Percentiles rank a stretch among this genome's conserved stretches.
Evolutionary conservation across 163 green algal genomes (phyloP).

Genomic region (Prototheca cutis): DNA sequence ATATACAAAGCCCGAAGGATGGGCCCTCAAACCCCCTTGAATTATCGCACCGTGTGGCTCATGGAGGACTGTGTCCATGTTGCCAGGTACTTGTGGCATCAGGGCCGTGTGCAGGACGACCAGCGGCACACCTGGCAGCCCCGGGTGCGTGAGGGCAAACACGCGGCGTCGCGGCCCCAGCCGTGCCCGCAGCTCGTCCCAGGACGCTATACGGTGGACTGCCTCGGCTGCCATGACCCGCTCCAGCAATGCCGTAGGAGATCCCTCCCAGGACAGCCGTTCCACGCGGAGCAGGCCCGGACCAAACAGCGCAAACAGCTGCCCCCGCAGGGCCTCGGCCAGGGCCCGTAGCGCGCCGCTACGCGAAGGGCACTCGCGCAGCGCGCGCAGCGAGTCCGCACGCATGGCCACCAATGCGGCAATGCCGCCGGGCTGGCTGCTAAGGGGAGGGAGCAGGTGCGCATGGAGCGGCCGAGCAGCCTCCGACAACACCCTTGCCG

Average conservation of each 20-base stretch:
- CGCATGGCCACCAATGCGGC: constrained; percentile 42
- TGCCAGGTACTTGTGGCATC: constrained; percentile 12
- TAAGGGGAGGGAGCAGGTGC: constrained; percentile 25
- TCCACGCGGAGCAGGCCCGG: constrained; percentile 50
- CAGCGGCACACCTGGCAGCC: constrained; percentile 50
- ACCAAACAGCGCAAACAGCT: constrained; percentile 50
- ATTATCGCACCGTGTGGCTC: not conserved
- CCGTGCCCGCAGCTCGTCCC: constrained; percentile 38
- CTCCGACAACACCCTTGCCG: constrained; percentile 6
- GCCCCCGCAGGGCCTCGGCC: constrained; percentile 32
- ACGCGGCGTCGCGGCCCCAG: constrained; percentile 34
- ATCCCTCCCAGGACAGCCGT: constrained; percentile 45
- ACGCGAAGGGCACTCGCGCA: constrained; percentile 10
- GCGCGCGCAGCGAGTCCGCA: constrained; percentile 23
- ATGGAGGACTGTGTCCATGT: constrained; percentile 38
- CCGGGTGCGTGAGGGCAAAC: constrained; percentile 52
- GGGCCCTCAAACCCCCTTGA: too few relatives aligned
- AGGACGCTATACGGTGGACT: constrained; percentile 45
- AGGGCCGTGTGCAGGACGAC: constrained; percentile 61
- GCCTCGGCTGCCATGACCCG: constrained; percentile 24
- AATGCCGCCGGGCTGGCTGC: constrained; percentile 29
- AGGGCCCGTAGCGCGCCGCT: constrained; percentile 30
- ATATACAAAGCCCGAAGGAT: too few relatives aligned
- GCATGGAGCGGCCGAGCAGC: constrained; percentile 22
- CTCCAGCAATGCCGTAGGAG: constrained; percentile 40